phyloP scores from a whole-genome alignment of 1,284 basidiomycete species.

The Puccinia triticina region DNA sequence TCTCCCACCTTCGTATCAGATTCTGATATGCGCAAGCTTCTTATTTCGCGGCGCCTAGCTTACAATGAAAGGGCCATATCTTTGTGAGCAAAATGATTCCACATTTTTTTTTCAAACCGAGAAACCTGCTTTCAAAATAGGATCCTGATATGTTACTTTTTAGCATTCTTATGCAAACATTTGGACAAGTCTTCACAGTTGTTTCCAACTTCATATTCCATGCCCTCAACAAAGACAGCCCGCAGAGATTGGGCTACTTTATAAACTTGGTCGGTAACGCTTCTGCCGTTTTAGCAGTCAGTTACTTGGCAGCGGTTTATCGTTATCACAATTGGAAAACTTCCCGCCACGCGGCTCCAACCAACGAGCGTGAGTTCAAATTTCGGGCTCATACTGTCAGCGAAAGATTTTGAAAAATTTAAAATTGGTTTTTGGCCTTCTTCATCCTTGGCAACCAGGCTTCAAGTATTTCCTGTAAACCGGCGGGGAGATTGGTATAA shows the following conservation, averaged over 20 bases:
- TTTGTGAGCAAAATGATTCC: neutral
- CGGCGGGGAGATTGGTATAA: neutral
- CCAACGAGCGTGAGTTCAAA: neutral
- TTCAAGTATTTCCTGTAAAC: neutral
- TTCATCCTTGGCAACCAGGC: neutral
- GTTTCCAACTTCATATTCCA: conserved; percentile 30
- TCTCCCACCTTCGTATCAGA: neutral
- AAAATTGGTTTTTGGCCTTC: neutral
- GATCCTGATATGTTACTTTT: neutral
- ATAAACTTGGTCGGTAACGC: conserved; percentile 12
- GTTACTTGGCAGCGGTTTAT: conserved; percentile 8
- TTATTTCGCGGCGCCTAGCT: neutral
- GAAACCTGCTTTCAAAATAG: neutral
- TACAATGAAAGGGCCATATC: conserved; percentile 15
- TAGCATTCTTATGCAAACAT: conserved; percentile 29
- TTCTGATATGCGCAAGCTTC: neutral
- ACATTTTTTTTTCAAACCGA: neutral
- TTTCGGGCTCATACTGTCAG: neutral
- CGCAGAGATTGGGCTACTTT: conserved; percentile 8
- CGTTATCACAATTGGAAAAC: neutral
- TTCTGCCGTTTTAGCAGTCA: neutral
- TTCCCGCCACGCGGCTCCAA: neutral
- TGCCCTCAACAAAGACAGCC: neutral
- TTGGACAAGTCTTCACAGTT: conserved; percentile 16
- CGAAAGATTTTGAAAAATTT: neutral